Percentiles rank a stretch among this genome's conserved stretches.
phyloP scores from a whole-genome alignment of 2,329 filamentous ascomycete species.

The Botryotinia calthae region DNA sequence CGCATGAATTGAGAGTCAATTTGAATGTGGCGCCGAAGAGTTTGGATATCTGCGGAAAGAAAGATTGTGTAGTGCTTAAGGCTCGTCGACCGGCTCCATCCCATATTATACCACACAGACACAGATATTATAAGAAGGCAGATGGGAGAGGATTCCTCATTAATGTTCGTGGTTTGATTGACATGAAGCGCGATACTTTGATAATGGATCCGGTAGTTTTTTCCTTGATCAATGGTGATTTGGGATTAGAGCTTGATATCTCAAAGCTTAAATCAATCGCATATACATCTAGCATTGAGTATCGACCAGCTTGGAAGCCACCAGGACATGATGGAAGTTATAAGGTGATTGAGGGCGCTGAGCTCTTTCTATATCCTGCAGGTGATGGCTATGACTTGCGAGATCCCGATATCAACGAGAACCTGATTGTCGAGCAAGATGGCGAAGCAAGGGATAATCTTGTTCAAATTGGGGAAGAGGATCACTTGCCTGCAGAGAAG shows the following conservation, averaged over 20 bases:
- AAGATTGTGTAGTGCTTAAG: not conserved
- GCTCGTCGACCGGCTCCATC: rapidly evolving
- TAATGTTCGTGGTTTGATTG: not conserved
- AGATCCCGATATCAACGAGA: not conserved
- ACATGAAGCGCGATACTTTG: not conserved
- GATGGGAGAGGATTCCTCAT: not conserved
- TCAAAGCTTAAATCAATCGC: not conserved
- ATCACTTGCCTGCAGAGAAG: not conserved
- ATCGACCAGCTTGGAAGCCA: not conserved
- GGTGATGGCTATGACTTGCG: not conserved
- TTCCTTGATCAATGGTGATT: not conserved
- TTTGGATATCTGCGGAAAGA: not conserved
- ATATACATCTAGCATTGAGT: not conserved
- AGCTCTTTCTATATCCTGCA: not conserved
- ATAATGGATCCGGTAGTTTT: not conserved
- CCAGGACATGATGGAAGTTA: not conserved
- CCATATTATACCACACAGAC: not conserved
- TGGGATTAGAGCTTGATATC: not conserved
- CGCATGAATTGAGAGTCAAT: not conserved
- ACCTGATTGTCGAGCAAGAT: not conserved
- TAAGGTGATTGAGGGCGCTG: not conserved
- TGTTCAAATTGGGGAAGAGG: rapidly evolving
- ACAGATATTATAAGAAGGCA: not conserved
- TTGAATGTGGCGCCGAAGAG: not conserved
- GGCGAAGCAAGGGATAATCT: not conserved